Evolutionary conservation across 2,329 filamentous ascomycete species (phyloP), one percentile per base, ranked within the genome.

Genomic region (Colletotrichum coccodes): DNA sequence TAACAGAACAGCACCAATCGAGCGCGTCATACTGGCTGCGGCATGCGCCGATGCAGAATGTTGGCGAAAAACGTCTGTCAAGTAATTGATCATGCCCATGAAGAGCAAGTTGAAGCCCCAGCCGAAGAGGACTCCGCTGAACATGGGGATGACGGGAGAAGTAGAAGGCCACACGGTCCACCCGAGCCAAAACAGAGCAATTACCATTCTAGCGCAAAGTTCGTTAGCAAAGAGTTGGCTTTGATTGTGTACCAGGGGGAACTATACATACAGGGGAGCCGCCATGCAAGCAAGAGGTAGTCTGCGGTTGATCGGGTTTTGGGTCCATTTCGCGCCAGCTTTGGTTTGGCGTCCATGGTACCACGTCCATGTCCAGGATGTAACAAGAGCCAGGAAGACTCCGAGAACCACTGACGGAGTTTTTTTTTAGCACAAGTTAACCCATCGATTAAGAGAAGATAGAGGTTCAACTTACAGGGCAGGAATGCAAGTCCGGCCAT

Each of bases 181-280:
- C 0, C 86, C 87, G 65, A 89, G 87, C 86, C 86, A 88, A 76
- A 89, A 88, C 5, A 89, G 79, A 18, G 86, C 85, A 47, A 88
- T 76, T 0, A 89, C 88, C 44, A 91, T 80, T n/a, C 78, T 60
- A 81, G 11, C 14, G 16, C 30, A 12, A 6, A n/a, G 3, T 3
- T 5, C 0, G 14, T 60, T 21, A 60, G 23, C 32, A 34, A 8
- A 16, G 18, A 12, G 1, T 21, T 3, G 18, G 7, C 16, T n/a
- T 3, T 0, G 3, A 21, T 34, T 12, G 12, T 34, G 26, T 9
- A n/a, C 9, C 6, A 5, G 1, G 2, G 3, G 4, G 18, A 8
- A 76, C 2, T 9, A 7, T 56, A 85, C 86, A 44, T 84, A 85
- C 78, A 90, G 88, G 0, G 89, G 89, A n/a, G 89, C 85, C 9